Percentiles rank a stretch among this genome's conserved stretches.
phyloP scores from a whole-genome alignment of 164 flowering plant genomes.

The Saururus chinensis region DNA sequence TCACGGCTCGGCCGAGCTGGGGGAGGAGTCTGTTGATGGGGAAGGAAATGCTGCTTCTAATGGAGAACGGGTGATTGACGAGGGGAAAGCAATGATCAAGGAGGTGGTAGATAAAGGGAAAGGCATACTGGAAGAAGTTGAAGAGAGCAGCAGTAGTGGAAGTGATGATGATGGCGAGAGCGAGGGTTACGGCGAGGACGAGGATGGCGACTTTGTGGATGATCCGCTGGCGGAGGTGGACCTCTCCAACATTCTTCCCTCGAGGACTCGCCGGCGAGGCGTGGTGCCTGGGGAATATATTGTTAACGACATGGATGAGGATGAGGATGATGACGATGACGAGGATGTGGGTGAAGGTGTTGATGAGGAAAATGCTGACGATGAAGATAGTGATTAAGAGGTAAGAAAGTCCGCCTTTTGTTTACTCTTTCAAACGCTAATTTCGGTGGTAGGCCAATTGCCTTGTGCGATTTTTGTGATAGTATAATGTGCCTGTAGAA shows the following conservation, averaged over 20 bases:
- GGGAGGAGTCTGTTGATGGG: slow-evolving; percentile 9
- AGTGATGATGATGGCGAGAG: slow-evolving; percentile 21
- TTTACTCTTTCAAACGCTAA: background rate
- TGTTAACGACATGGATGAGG: slow-evolving; percentile 22
- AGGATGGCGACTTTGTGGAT: slow-evolving; percentile 51
- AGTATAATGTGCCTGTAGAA: background rate
- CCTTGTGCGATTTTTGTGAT: background rate
- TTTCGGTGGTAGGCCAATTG: background rate
- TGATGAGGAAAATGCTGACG: background rate
- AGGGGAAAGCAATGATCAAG: slow-evolving; percentile 68
- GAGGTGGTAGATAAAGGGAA: slow-evolving; percentile 52
- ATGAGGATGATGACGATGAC: slow-evolving; percentile 39
- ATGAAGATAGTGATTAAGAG: background rate
- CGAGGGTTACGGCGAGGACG: slow-evolving; percentile 21
- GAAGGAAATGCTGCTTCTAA: slow-evolving; percentile 21
- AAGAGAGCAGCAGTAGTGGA: background rate
- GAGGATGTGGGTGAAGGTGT: background rate
- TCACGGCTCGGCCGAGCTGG: background rate
- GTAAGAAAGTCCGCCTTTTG: background rate
- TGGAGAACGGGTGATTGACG: slow-evolving; percentile 22
- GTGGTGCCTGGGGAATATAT: slow-evolving; percentile 34
- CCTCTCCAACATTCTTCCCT: slow-evolving; percentile 72
- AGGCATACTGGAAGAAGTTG: slow-evolving; percentile 29
- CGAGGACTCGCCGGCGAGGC: slow-evolving; percentile 56
- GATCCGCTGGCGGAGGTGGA: slow-evolving; percentile 91